phyloP scores from a whole-genome alignment of 352 stramenopile genomes.

The Phytophthora pini region DNA sequence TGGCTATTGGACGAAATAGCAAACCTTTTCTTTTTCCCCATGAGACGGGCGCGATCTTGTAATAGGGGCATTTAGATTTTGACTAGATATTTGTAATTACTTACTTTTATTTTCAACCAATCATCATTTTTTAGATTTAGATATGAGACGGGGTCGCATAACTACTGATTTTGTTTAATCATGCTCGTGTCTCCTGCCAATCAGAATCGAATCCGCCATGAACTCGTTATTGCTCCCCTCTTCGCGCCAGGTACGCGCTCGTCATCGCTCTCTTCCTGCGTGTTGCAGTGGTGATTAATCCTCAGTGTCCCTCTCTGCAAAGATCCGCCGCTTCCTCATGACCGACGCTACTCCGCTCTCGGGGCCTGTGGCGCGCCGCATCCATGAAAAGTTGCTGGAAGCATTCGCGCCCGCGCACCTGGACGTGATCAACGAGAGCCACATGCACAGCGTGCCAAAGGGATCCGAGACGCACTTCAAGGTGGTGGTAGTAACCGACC shows the following conservation, averaged over 20 bases:
- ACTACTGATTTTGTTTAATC: not conserved
- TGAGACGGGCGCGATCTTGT: no score
- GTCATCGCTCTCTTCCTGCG: constrained; percentile 1
- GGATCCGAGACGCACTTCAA: constrained; percentile 97
- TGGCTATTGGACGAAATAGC: not conserved
- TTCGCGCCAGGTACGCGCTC: constrained; percentile 9
- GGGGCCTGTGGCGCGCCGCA: constrained; percentile 64
- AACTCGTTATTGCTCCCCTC: constrained; percentile 8
- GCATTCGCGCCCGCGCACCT: constrained; percentile 74
- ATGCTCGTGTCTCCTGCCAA: constrained; percentile 24
- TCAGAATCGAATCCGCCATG: constrained; percentile 27
- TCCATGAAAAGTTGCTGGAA: constrained; percentile 66
- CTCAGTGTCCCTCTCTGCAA: not conserved
- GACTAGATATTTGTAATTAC: no score
- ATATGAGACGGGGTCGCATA: no score
- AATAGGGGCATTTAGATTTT: no score
- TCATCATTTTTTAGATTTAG: not conserved
- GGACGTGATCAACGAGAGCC: constrained; percentile 94
- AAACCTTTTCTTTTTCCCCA: no score
- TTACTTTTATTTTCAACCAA: constrained; percentile 1
- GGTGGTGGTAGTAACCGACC: constrained; percentile 91
- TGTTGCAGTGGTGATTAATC: constrained; percentile 1
- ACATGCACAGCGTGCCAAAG: constrained; percentile 96
- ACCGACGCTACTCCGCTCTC: constrained; percentile 21
- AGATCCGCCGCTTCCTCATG: constrained; percentile 41